A percentile compares a stretch with the other conserved stretches of the same genome.
These are phyloP conservation scores for Avicennia marina DNA, from an alignment of 257 asterid species.

Conservation along the genomic window DNA sequence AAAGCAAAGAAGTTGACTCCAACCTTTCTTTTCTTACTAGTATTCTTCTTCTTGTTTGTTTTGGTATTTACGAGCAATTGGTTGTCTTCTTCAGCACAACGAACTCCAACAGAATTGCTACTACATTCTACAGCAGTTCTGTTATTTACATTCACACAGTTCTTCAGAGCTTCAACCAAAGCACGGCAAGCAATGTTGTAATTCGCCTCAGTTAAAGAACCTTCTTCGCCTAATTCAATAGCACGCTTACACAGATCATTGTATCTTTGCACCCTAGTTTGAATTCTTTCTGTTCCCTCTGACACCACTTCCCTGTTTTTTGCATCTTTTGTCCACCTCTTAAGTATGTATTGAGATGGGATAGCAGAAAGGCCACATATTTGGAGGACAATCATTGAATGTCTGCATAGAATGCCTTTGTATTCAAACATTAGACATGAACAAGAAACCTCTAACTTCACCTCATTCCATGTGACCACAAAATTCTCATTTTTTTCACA, in stretches of 20 bases:
- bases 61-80: slow-evolving; percentile 39
- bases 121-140: slow-evolving; percentile 49
- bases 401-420: slow-evolving; percentile 93
- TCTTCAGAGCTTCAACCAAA: slow-evolving; percentile 75
- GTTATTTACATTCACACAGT: slow-evolving; percentile 76
- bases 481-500: slow-evolving; percentile 82
- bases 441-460: slow-evolving; percentile 72
- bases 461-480: slow-evolving; percentile 73
- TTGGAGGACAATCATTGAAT: slow-evolving; percentile 92
- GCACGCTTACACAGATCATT: slow-evolving; percentile 87
- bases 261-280: slow-evolving; percentile 79
- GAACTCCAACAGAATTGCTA: slow-evolving; percentile 49
- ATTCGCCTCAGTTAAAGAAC: slow-evolving; percentile 71
- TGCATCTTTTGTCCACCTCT: slow-evolving; percentile 97
- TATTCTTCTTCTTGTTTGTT: slow-evolving; percentile 56
- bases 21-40: slow-evolving; percentile 88
- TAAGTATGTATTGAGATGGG: slow-evolving; percentile 73
- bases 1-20: slow-evolving; percentile 16
- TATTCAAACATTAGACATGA: slow-evolving; percentile 90
- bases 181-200: slow-evolving; percentile 70
- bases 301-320: slow-evolving; percentile 41
- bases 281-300: slow-evolving; percentile 63
- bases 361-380: slow-evolving; percentile 87
- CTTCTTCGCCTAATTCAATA: slow-evolving; percentile 86
- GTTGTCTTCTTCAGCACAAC: slow-evolving; percentile 59